A percentile compares a stretch with the other conserved stretches of the same genome.
These are phyloP conservation scores for Lentinula edodes DNA, from an alignment of 768 basidiomycete genomes.

Conservation along the genomic window DNA sequence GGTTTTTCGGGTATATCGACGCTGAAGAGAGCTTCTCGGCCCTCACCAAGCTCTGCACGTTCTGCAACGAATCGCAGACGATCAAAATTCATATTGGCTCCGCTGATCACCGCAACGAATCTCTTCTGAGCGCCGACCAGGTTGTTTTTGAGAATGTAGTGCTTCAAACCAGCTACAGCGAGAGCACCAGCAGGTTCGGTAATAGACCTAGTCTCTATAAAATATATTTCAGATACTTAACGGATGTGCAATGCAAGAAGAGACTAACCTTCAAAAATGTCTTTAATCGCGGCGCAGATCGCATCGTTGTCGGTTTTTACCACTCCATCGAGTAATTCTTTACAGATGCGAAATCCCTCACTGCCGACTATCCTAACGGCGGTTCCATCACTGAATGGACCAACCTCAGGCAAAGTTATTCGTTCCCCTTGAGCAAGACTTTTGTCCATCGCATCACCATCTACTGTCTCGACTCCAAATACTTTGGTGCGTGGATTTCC, in stretches of 20 bases:
- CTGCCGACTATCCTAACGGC: slow-evolving; percentile 94
- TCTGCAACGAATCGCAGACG: slow-evolving; percentile 97
- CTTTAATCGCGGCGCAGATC: slow-evolving; percentile 97
- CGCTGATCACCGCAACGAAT: slow-evolving; percentile 90
- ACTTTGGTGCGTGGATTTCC: slow-evolving; percentile 80
- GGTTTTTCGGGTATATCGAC: slow-evolving; percentile 93
- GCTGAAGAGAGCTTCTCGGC: slow-evolving; percentile 87
- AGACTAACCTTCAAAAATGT: slow-evolving; percentile 87
- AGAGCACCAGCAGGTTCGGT: slow-evolving; percentile 97
- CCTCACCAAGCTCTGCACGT: slow-evolving; percentile 95
- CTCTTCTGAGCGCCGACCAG: slow-evolving; percentile 79
- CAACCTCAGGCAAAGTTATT: slow-evolving; percentile 82
- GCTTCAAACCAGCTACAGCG: slow-evolving; percentile 87
- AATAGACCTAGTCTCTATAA: slow-evolving; percentile 85
- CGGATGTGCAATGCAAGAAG: not conserved
- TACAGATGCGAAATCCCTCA: slow-evolving; percentile 92
- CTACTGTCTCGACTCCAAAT: slow-evolving; percentile 89
- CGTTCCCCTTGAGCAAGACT: slow-evolving; percentile 80
- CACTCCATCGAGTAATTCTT: slow-evolving; percentile 75
- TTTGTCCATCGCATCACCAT: slow-evolving; percentile 89
- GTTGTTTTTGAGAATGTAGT: slow-evolving; percentile 74
- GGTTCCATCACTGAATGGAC: slow-evolving; percentile 96
- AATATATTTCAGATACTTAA: not conserved
- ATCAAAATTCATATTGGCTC: slow-evolving; percentile 99
- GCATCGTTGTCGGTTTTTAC: slow-evolving; percentile 91